Conservation (phyloP, 305 asterid genomes). For the Fraxinus greggii region DNA sequence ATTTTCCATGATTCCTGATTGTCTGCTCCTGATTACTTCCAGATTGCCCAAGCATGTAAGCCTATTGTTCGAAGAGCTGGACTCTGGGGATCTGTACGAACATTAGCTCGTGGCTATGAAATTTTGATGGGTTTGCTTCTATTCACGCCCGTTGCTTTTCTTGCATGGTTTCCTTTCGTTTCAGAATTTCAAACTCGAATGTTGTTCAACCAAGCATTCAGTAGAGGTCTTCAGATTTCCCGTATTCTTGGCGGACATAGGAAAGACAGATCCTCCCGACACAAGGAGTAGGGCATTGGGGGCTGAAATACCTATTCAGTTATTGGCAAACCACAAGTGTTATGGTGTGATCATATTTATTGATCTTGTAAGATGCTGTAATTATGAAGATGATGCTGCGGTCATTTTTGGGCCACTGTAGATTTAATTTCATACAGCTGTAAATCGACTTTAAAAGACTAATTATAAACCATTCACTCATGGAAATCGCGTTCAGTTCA, state of each 20-base stretch:
- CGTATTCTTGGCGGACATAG: conserved; percentile 91
- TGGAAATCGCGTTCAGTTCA: background rate
- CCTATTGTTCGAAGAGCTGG: conserved; percentile 62
- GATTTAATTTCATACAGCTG: background rate
- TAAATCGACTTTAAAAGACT: background rate
- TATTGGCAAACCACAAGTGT: background rate
- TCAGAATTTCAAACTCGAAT: conserved; percentile 89
- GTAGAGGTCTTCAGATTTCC: conserved; percentile 92
- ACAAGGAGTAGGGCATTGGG: conserved; percentile 51
- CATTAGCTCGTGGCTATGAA: conserved; percentile 86
- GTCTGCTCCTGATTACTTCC: conserved; percentile 12
- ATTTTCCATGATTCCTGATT: background rate
- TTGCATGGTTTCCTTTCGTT: conserved; percentile 90
- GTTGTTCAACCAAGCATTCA: conserved; percentile 95
- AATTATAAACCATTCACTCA: background rate
- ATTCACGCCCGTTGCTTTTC: conserved; percentile 82
- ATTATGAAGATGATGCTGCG: conserved; percentile 7
- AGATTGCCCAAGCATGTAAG: conserved; percentile 93
- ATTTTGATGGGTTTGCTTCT: conserved; percentile 78
- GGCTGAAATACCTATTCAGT: background rate
- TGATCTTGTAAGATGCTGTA: conserved; percentile 12
- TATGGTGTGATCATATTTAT: background rate
- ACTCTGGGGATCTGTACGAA: conserved; percentile 82
- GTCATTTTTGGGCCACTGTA: conserved; percentile 10
- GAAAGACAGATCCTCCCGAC: conserved; percentile 73